Percentiles rank a stretch among this genome's conserved stretches.
Evolutionary conservation across 176 grass and related monocot genomes (phyloP).

Genomic region (Chloris gayana): DNA sequence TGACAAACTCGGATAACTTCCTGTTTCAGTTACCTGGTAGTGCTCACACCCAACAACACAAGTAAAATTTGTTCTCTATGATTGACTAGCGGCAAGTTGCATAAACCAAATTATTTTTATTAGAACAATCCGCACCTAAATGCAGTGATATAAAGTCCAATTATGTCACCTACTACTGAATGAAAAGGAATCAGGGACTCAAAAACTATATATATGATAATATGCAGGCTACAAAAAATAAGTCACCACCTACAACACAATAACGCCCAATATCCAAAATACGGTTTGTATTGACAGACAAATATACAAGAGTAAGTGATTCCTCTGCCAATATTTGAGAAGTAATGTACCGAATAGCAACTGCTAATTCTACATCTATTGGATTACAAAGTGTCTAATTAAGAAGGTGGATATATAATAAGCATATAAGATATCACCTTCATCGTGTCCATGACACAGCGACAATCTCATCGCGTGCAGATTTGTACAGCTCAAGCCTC

Average conservation of each 20-base stretch:
- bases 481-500: conserved; percentile 89
- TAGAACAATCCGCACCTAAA: neutral
- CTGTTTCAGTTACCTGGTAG: conserved; percentile 8
- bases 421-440: conserved; percentile 11
- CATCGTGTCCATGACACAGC: conserved; percentile 64
- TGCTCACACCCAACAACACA: neutral
- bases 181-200: neutral
- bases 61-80: neutral
- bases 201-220: neutral
- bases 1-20: neutral
- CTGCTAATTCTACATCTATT: conserved; percentile 23
- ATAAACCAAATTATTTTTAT: neutral
- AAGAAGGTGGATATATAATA: neutral
- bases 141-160: neutral
- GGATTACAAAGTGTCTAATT: conserved; percentile 23
- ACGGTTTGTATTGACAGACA: conserved; percentile 12
- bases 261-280: no score
- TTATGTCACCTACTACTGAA: neutral
- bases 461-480: conserved; percentile 91
- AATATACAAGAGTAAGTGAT: conserved; percentile 31
- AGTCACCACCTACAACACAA: neutral
- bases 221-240: conserved; percentile 22
- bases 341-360: conserved; percentile 15
- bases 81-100: conserved; percentile 6
- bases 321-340: conserved; percentile 16